Evolutionary conservation across 2,329 filamentous ascomycete genomes (phyloP), one percentile per base, ranked within the genome.

Genomic region (Lithohypha guttulata): DNA sequence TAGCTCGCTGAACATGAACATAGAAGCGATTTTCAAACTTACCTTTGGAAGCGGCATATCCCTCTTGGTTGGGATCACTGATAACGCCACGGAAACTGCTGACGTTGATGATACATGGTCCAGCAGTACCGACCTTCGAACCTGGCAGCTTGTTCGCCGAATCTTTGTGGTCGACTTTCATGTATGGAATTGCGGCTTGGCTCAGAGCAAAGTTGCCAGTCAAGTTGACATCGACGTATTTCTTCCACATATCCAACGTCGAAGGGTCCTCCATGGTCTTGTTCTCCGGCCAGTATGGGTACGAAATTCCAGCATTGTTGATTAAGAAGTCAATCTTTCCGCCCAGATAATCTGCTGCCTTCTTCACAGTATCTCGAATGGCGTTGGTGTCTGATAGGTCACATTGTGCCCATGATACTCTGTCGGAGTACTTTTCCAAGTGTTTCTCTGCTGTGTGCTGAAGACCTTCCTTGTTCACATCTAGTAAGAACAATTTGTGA

Each of bases 41-140:
- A 47, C 46, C 46, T 55, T 62, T 63, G 31, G 57, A 59, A 2
- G 54, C 51, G 13, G 66, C 68, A 50, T 71, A 69, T 2, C 64
- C 65, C 45, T 69, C 65, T 46, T 67, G 64, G 47, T 69, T 67
- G 3, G 62, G 59, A 46, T 69, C 65, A 20, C 56, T 61, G 43
- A 64, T 61, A 25, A 63, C 54, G 11, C 64, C 64, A 8, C 66
- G 61, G 54, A 68, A 68, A 19, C 61, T 64, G 18, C 61, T 60
- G 42, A 69, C 59, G 47, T 65, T 61, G 28, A 68, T 59, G 46
- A 69, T 66, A 41, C 63, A 66, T 0, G 63, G 64, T 3, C 64
- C 63, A 10, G 19, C 34, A 21, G 23, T 4, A 15, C 34, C 34
- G n/a, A 13, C 18, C 14, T 18, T 20, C 1, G 47, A 49, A n/a